Conservation (phyloP, 2,329 filamentous ascomycete genomes). For the Beauveria pseudobassiana region DNA sequence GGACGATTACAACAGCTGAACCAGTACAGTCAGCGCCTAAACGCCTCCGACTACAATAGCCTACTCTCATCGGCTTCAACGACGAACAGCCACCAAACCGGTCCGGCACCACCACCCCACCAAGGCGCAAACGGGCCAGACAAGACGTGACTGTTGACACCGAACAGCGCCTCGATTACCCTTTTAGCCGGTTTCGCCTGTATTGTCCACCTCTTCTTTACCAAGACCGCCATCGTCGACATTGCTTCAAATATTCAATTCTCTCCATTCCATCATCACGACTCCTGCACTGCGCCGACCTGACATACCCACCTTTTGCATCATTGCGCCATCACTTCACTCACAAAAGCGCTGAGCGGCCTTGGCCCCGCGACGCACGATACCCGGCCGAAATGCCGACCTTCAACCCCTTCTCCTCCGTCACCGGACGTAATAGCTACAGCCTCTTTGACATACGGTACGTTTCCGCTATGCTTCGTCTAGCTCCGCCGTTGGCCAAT, state of each 20-base stretch:
- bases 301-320: background rate
- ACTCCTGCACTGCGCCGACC: too few species aligned
- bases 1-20: background rate
- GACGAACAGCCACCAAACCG: background rate
- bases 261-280: too few species aligned
- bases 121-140: slow-evolving; percentile 1
- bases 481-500: background rate
- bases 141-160: background rate
- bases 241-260: too few species aligned
- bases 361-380: background rate
- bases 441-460: slow-evolving; percentile 54
- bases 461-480: slow-evolving; percentile 16
- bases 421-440: slow-evolving; percentile 42
- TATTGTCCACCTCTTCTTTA: background rate
- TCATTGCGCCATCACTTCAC: background rate
- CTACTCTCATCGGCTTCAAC: background rate
- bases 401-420: slow-evolving; percentile 48
- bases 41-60: background rate
- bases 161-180: background rate
- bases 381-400: slow-evolving; percentile 39
- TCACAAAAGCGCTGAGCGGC: slow-evolving; percentile 3
- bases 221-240: background rate
- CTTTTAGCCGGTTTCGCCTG: background rate
- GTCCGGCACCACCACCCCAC: background rate
- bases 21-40: background rate